A percentile compares a stretch with the other conserved stretches of the same genome.
phyloP scores from a whole-genome alignment of 1,284 basidiomycete species.

The Rhodotorula mucilaginosa region DNA sequence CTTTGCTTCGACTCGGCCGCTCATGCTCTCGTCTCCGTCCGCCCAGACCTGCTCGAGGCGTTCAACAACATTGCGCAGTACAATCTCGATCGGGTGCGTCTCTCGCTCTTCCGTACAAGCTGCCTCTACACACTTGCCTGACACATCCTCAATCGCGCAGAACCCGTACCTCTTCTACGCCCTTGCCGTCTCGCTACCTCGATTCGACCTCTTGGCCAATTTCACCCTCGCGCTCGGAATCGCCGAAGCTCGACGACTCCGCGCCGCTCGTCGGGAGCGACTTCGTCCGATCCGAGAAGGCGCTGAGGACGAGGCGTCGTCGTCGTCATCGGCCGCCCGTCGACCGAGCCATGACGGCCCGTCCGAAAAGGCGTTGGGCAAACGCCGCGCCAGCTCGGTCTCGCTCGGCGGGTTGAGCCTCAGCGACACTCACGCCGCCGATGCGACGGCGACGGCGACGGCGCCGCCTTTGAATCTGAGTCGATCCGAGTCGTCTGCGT shows the following conservation, averaged over 20 bases:
- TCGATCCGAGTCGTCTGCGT: not conserved
- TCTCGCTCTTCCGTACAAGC: not conserved
- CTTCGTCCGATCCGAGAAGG: conserved; percentile 4
- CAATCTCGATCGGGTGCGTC: conserved; percentile 41
- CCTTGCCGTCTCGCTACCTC: conserved; percentile 73
- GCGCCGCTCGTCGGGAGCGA: conserved; percentile 65
- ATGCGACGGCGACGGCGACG: not conserved
- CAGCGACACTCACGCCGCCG: not conserved
- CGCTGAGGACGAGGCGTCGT: not conserved
- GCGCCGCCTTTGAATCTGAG: not conserved
- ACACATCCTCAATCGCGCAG: conserved; percentile 50
- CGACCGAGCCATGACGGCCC: not conserved
- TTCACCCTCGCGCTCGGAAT: conserved; percentile 81
- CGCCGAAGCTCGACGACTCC: conserved; percentile 73
- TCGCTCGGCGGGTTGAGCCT: conserved; percentile 51
- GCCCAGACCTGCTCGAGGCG: conserved; percentile 68
- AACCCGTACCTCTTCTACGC: conserved; percentile 88
- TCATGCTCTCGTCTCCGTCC: not conserved
- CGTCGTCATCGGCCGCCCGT: not conserved
- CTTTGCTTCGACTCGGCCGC: too few species aligned
- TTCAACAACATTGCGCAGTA: conserved; percentile 74
- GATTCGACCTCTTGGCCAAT: conserved; percentile 80
- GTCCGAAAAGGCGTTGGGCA: conserved; percentile 76
- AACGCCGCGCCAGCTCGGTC: conserved; percentile 62
- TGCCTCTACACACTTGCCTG: conserved; percentile 54